A percentile compares a stretch with the other conserved stretches of the same genome.
Evolutionary conservation across 1,284 basidiomycete genomes (phyloP).

Genomic region (Lignosus rhinocerotis): DNA sequence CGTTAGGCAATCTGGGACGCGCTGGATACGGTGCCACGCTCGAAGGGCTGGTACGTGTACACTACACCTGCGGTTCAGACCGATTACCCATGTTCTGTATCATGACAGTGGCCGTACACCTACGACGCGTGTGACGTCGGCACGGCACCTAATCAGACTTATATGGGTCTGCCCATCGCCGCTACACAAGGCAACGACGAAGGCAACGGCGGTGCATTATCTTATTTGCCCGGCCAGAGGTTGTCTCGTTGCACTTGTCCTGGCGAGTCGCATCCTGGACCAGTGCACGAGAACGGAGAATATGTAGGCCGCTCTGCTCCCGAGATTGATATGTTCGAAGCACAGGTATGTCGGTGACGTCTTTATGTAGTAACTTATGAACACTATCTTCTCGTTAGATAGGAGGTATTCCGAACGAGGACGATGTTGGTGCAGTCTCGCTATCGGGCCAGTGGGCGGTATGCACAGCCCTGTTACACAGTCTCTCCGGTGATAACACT

Average conservation of each 20-base stretch:
- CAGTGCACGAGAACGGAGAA: constrained; percentile 51
- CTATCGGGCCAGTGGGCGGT: constrained; percentile 48
- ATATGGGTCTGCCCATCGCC: constrained; percentile 38
- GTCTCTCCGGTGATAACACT: not conserved
- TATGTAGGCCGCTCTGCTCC: constrained; percentile 81
- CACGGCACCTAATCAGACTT: constrained; percentile 52
- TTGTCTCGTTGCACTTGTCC: constrained; percentile 83
- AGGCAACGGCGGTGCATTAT: constrained; percentile 40
- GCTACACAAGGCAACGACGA: constrained; percentile 42
- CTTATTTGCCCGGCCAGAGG: constrained; percentile 75
- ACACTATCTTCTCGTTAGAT: constrained; percentile 27
- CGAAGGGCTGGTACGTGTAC: constrained; percentile 45
- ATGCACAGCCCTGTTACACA: constrained; percentile 11
- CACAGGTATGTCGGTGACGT: constrained; percentile 30
- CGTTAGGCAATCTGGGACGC: constrained; percentile 57
- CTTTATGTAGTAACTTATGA: not conserved
- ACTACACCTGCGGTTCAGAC: too few relatives aligned
- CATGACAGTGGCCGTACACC: constrained; percentile 51
- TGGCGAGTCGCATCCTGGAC: constrained; percentile 83
- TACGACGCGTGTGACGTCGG: constrained; percentile 61
- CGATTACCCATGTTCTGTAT: not conserved
- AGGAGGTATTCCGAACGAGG: constrained; percentile 1
- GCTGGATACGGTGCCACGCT: constrained; percentile 63
- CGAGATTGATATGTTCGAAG: constrained; percentile 83
- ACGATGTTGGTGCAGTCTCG: constrained; percentile 39